Evolutionary conservation across 2,329 filamentous ascomycete species (phyloP), one percentile per base, ranked within the genome.

Genomic region (Trichophyton equinum): DNA sequence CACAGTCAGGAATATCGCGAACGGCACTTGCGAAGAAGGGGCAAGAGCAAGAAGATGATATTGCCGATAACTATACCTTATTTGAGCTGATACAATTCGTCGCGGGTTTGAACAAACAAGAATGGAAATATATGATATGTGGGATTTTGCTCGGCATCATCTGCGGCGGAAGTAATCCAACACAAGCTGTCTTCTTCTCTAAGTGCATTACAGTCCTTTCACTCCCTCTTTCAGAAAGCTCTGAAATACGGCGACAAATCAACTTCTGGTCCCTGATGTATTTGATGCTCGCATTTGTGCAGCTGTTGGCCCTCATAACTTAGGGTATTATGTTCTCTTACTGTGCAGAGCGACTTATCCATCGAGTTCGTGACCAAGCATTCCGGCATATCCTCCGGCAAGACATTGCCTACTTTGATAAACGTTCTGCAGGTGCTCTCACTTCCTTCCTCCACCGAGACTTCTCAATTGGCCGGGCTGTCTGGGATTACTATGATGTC

Each of bases 211-310:
- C 83, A 63, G 83, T 85, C 9, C 79, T 92, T 15, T 83, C 85
- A 6, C 75, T 85, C 22, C 82, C 78, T 30, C 72, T 75, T 15
- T 73, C 65, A 42, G 78, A 79, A 72, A 82, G 77, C 46, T 73
- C 71, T 36, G 73, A 83, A 59, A 79, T 94, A 60, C 83, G 86
- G 65, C 78, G 80, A 18, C 82, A 91, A 62, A 85, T 87, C 22
- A 83, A 90, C 69, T 95, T 95, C 72, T 96, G 90, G 90, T 85
- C 85, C 61, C 76, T 85, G 68, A 95, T 96, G 90, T 96, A 86
- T 73, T 80, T 91, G 65, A 91, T 95, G 81, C 79, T 96, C 60
- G 90, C 85, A 2, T 74, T 89, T 60, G 84, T 87, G 7, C 83
- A 88, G 69, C 82, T 95, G 62, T 72, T 91, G 60, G 79, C 85